Base-by-base conservation (phyloP, 371 early-diverging fungal species). In the Mortierella sp. region DNA sequence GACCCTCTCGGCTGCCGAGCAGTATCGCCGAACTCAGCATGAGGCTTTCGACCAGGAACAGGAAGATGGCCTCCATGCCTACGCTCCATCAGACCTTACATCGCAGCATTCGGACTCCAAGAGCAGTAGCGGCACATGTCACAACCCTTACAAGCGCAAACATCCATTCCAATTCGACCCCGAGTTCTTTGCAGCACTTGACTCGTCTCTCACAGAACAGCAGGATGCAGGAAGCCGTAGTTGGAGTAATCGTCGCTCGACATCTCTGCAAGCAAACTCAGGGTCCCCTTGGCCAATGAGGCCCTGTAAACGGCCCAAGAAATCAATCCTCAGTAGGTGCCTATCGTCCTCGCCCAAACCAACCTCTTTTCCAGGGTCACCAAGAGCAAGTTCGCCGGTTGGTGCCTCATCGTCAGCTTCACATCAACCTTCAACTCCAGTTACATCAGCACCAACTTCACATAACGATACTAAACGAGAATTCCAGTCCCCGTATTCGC, bases 171-270 rank as follows among this genome's bases (percentile, higher is more conserved):
- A 60, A 9, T 75, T 75, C 49, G 76, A 75, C 26, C 64, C 69
- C n/a, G 76, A 75, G 23, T 75, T 69, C 42, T 44, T 56, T 53
- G 76, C 69, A 3, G 69, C 69, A 2, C 63, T 75, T 3, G 76
- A 75, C 24, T 52, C 75, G 12, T 59, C 75, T 15, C 30, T 68
- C 3, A 23, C 31, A 15, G 72, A 66, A 3, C 4, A 43, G 4
- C 41, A 21, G 37, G 44, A 26, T 6, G 49, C 47, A 14, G 30
- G n/a, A 50, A 39, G 31, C 32, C 15, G 7, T 32, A 57, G 30
- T 41, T 48, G 14, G 28, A n/a, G 15, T 31, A 46, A 27, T 24
- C 31, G 51, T 19, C 43, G 26, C 44, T 39, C 47, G 30, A 42
- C 28, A 17, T 42, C 12, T 27, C 32, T 31, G 1, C 49, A 49